Base-by-base conservation (phyloP, 2,329 filamentous ascomycete genomes). In the Scedosporium minutisporum region DNA sequence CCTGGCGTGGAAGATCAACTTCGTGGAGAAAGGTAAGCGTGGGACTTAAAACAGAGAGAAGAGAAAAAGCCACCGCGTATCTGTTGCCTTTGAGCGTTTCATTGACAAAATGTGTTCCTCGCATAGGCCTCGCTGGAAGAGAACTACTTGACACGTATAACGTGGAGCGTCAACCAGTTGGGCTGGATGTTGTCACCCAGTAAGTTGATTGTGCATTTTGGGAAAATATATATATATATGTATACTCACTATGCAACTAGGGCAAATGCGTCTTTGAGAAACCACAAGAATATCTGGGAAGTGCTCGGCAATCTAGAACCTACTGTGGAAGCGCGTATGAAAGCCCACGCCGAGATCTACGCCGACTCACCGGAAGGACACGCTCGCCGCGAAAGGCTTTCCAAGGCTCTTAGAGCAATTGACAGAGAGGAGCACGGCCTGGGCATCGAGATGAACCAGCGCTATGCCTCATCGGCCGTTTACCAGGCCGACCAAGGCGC, bases 311-410 rank as follows among this genome's bases (percentile, higher is more conserved):
- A 55, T 23, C 21, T 55, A 25, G 51, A 55, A 23, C 51, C 51
- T 3, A 55, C 51, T 5, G 51, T 55, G 12, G 51, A 55, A 23
- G 51, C 3, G 12, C 51, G 53, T 16, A 57, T 57, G 53, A 29
- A 57, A n/a, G 67, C 73, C 6, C 68, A 79, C 23, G 70, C 71
- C 10, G 75, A 80, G 65, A 72, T 81, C 9, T 71, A 72, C 4
- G 71, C 73, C 25, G 67, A 70, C 1, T 74, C 73, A 0, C 67
- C 71, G 0, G 68, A 69, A 51, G 80, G 80, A 1, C 69, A 69
- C 10, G 69, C 66, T 21, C 69, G 77, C 18, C 69, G 80, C 16
- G 66, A 68, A 29, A 16, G 53, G 23, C 21, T 27, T 12, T 29
- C 21, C 14, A 33, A 33, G 9, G 29, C 29, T 2, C 29, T 33